Evolutionary conservation across 2,329 filamentous ascomycete genomes (phyloP).

Genomic region (Orbilia quercus): DNA sequence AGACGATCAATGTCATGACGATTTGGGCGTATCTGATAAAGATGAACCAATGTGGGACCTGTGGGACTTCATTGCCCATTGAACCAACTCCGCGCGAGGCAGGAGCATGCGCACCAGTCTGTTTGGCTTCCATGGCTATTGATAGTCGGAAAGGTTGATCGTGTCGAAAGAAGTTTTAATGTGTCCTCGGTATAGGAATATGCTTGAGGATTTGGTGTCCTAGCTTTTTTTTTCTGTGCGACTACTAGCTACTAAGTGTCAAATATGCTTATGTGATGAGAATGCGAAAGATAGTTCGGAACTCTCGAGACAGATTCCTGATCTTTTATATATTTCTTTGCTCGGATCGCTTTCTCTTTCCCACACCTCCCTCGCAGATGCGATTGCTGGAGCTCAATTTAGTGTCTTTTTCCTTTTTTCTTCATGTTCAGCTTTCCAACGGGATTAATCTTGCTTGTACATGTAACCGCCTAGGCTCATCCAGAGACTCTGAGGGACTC

Average conservation of each 20-base stretch:
- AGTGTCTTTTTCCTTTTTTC: conserved; percentile 10
- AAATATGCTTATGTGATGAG: conserved; percentile 34
- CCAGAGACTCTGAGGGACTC: conserved; percentile 17
- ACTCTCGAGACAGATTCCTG: conserved; percentile 37
- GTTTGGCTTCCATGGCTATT: conserved; percentile 45
- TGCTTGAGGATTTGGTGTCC: neutral
- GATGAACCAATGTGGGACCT: conserved; percentile 46
- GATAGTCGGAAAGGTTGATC: conserved; percentile 8
- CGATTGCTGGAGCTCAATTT: conserved; percentile 38
- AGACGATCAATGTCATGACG: conserved; percentile 53
- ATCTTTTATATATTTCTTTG: conserved; percentile 52
- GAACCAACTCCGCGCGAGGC: conserved; percentile 22
- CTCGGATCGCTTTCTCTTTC: conserved; percentile 33
- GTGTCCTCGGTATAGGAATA: neutral
- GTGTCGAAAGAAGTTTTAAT: neutral
- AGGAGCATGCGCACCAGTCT: conserved; percentile 18
- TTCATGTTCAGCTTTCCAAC: conserved; percentile 36
- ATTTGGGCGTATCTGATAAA: conserved; percentile 56
- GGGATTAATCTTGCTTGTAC: conserved; percentile 50
- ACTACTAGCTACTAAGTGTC: neutral
- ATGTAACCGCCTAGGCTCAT: conserved; percentile 28
- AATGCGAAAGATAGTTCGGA: conserved; percentile 39
- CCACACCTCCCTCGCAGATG: conserved; percentile 24
- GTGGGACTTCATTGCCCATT: conserved; percentile 55
- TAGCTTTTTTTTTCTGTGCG: conserved; percentile 5